phyloP scores from a whole-genome alignment of 306 rosid species.

The Sesbania bispinosa region DNA sequence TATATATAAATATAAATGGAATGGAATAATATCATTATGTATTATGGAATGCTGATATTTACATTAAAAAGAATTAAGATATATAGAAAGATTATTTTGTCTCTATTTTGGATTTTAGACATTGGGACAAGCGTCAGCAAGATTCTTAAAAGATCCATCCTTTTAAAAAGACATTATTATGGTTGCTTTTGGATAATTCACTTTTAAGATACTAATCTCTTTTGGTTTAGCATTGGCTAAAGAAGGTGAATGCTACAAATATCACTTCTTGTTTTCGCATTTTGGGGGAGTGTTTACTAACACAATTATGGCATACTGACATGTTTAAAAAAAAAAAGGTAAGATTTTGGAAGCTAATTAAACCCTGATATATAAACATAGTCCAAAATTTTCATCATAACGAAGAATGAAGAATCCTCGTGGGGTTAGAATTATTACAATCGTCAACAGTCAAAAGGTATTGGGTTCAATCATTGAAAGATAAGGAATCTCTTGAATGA shows the following conservation, averaged over 20 bases:
- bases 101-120: conserved; percentile 18
- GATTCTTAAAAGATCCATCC: conserved; percentile 25
- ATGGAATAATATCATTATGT: not conserved
- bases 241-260: too few relatives aligned
- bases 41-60: not conserved
- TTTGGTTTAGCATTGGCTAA: too few relatives aligned
- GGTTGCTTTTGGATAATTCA: conserved; percentile 15
- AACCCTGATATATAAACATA: too few relatives aligned
- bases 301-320: too few relatives aligned
- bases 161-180: conserved; percentile 23
- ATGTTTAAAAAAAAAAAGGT: too few relatives aligned
- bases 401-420: conserved; percentile 23
- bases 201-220: conserved; percentile 12
- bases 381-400: conserved; percentile 11
- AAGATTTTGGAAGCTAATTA: too few relatives aligned
- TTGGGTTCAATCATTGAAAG: conserved; percentile 26
- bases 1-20: too few relatives aligned
- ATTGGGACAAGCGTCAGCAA: conserved; percentile 20
- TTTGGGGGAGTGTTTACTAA: too few relatives aligned
- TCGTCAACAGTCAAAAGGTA: conserved; percentile 14
- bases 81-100: conserved; percentile 17
- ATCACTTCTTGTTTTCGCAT: too few relatives aligned
- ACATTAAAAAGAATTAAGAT: not conserved
- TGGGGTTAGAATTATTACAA: not conserved
- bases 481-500: conserved; percentile 17